Evolutionary conservation across 805 yeast species (phyloP), one percentile per base, ranked within the genome.

Genomic region (Candida boleticola): DNA sequence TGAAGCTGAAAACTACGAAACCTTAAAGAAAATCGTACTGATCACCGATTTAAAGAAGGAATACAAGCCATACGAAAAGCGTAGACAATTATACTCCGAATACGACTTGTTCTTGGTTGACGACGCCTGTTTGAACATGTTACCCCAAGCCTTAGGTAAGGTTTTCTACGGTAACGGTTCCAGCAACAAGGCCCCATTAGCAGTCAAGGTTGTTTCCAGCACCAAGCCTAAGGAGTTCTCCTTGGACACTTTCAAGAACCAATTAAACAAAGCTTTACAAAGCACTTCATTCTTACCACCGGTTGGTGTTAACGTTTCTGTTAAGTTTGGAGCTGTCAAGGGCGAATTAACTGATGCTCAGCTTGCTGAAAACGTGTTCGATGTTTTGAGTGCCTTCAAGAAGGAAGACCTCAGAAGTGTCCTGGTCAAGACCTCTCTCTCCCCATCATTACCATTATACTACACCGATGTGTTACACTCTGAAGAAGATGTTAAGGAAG

Each of bases 391-490:
- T 20, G 63, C 69, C 40, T 74, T 89, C 48, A 55, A 66, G 17
- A 53, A 57, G 19, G 66, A 65, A 29, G 63, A 63, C 31, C 74
- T 79, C 58, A 84, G 80, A 64, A 77, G 77, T 29, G 67, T 83
- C 26, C 79, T 76, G 55, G 60, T 86, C 47, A 89, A 89, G 68
- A 74, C 92, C 10, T 67, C 72, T 43, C 62, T 65, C 32, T 87
- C 96, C 17, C 96, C 97, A 17, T 78, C 90, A 6, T 70, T 93
- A 53, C 98, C 99, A 35, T 71, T 93, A 45, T 93, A 72, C 64
- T 79, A 82, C 57, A 71, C 84, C 36, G 83, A 84, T 23, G 73
- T 71, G 49, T 58, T 83, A 39, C 75, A 63, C 57, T 53, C 58
- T 29, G 82, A 77, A 19, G 67, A 64, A 31, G 87, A 82, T 53